Evolutionary conservation across 345 rosid species (phyloP).

Genomic region (Durio zibethinus): DNA sequence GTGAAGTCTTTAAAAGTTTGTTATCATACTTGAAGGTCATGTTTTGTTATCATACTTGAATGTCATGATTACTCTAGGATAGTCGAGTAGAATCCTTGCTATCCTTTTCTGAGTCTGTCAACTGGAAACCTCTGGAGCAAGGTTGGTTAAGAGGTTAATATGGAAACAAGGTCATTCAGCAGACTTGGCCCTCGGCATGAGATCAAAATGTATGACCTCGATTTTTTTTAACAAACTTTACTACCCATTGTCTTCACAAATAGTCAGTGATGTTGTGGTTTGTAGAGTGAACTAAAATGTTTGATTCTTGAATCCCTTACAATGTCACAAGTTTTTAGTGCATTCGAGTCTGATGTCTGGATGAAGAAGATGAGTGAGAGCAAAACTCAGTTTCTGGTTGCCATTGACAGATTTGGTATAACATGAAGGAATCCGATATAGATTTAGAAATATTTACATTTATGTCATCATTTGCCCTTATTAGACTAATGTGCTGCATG

Average conservation of each 20-base stretch:
- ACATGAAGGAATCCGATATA: background rate
- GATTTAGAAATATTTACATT: background rate
- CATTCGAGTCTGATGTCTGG: background rate
- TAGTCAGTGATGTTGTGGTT: background rate
- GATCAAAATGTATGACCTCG: background rate
- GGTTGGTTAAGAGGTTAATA: background rate
- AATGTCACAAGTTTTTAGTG: background rate
- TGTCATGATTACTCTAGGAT: background rate
- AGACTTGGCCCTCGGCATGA: background rate
- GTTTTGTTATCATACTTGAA: background rate
- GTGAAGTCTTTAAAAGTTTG: background rate
- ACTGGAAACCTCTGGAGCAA: background rate
- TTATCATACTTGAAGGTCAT: background rate
- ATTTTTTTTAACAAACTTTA: background rate
- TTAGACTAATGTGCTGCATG: background rate
- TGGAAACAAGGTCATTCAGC: background rate
- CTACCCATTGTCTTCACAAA: background rate
- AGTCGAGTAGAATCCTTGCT: background rate
- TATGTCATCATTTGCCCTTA: background rate
- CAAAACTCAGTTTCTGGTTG: background rate
- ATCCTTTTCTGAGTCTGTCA: background rate
- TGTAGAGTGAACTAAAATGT: background rate
- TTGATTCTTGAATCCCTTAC: background rate
- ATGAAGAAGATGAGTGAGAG: background rate
- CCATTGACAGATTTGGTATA: background rate